These are phyloP conservation scores for Russula foetens DNA, from an alignment of 768 basidiomycete genomes.

Conservation along the genomic window DNA sequence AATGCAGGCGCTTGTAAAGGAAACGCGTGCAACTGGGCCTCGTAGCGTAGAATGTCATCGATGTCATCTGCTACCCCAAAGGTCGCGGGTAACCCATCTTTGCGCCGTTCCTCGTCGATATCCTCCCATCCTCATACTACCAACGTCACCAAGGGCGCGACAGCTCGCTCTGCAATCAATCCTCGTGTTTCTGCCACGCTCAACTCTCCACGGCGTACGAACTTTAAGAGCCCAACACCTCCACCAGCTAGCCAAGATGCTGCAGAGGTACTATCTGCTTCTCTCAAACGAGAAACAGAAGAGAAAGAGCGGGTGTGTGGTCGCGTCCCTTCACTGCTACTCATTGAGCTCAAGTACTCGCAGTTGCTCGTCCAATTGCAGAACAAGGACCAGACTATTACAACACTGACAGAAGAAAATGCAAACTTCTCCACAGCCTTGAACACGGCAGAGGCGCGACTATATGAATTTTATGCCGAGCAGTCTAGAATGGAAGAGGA, in stretches of 20 bases:
- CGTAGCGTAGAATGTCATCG: conserved; percentile 2
- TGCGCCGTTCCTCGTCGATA: conserved; percentile 38
- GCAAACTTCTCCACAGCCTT: conserved; percentile 55
- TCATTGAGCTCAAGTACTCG: conserved; percentile 8
- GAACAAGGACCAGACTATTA: conserved; percentile 67
- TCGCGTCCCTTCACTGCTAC: conserved; percentile 3
- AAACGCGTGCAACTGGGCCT: no score
- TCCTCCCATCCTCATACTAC: conserved; percentile 29
- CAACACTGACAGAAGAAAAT: conserved; percentile 55
- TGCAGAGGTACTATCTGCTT: conserved; percentile 48
- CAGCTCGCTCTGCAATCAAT: conserved; percentile 58
- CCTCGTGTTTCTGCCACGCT: conserved; percentile 48
- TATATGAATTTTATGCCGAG: conserved; percentile 74
- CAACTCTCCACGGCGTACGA: conserved; percentile 41
- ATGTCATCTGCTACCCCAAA: conserved; percentile 26
- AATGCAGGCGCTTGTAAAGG: no score
- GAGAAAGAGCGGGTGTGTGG: conserved; percentile 66
- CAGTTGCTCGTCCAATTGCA: conserved; percentile 73
- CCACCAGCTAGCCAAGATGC: conserved; percentile 39
- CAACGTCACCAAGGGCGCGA: conserved; percentile 44
- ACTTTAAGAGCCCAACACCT: conserved; percentile 36
- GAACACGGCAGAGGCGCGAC: conserved; percentile 57
- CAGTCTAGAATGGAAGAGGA: conserved; percentile 78
- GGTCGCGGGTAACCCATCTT: conserved; percentile 33
- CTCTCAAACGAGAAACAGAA: conserved; percentile 70